Percentiles rank a stretch among this genome's conserved stretches.
Conservation (phyloP, 164 flowering plant species). For the Vitis riparia region DNA sequence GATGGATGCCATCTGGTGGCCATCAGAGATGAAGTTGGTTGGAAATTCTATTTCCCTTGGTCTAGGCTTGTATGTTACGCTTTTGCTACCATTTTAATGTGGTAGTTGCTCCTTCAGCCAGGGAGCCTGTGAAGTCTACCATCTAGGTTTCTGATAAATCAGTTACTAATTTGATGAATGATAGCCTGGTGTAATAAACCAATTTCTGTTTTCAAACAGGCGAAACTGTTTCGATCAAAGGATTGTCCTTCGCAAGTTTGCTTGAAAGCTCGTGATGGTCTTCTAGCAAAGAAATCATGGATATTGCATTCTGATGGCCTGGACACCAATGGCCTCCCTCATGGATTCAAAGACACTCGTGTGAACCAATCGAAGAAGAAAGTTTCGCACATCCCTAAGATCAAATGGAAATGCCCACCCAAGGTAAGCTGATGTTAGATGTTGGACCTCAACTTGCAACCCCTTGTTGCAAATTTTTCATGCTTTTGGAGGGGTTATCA, state of each 20-base stretch:
- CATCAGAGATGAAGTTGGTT: background rate
- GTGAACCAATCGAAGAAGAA: constrained; percentile 10
- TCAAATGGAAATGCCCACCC: constrained; percentile 44
- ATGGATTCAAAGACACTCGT: constrained; percentile 18
- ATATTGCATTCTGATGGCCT: constrained; percentile 13
- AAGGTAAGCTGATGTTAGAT: constrained; percentile 25
- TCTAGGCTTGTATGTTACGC: background rate
- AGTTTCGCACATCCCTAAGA: constrained; percentile 15
- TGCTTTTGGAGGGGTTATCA: background rate
- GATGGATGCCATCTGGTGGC: background rate
- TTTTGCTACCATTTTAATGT: background rate
- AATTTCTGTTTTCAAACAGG: constrained; percentile 20
- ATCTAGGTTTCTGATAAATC: background rate
- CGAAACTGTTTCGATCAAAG: constrained; percentile 25
- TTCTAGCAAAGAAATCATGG: constrained; percentile 15
- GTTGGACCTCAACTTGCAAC: background rate
- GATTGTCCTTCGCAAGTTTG: constrained; percentile 35
- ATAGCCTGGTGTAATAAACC: background rate
- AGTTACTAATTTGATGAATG: background rate
- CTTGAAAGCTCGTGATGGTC: constrained; percentile 11
- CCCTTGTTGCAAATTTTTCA: background rate
- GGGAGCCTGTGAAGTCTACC: background rate
- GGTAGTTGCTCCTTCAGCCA: background rate
- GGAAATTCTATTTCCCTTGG: background rate
- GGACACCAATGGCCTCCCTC: constrained; percentile 17